Evolutionary conservation across 1,139 yeast genomes (phyloP).

Genomic region (Pneumocystis carinii): DNA sequence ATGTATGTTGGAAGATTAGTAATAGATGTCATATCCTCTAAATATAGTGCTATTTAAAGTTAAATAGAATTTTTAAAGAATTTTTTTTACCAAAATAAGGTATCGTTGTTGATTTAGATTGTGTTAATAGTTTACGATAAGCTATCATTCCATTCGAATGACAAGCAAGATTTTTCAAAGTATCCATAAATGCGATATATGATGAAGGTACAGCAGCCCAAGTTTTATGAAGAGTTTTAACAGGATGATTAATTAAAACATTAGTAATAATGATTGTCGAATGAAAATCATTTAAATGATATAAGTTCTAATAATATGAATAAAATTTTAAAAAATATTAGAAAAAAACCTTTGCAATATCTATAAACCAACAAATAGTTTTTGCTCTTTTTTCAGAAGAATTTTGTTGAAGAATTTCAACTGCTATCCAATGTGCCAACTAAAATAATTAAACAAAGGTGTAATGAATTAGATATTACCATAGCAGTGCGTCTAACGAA

Average conservation of each 20-base stretch:
- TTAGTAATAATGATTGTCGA: neutral
- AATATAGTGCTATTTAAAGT: neutral
- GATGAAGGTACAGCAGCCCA: neutral
- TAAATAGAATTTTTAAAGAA: neutral
- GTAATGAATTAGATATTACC: neutral
- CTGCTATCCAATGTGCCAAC: neutral
- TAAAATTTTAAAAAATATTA: neutral
- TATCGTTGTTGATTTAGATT: neutral
- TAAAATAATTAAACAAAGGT: neutral
- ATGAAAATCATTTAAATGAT: neutral
- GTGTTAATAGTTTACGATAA: neutral
- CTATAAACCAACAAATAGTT: slow-evolving; percentile 1
- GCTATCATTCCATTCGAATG: neutral
- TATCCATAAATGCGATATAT: neutral
- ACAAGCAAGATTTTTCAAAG: neutral
- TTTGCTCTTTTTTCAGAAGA: neutral
- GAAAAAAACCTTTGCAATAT: neutral
- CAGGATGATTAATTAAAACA: neutral
- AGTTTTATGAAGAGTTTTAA: neutral
- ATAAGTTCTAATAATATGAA: neutral
- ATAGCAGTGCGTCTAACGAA: neutral
- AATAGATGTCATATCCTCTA: neutral
- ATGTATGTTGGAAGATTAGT: neutral
- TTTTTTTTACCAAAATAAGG: neutral
- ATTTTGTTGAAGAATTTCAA: neutral